A percentile compares a stretch with the other conserved stretches of the same genome.
phyloP scores from a whole-genome alignment of 1,139 yeast species.

The Kodamaea plutei region DNA sequence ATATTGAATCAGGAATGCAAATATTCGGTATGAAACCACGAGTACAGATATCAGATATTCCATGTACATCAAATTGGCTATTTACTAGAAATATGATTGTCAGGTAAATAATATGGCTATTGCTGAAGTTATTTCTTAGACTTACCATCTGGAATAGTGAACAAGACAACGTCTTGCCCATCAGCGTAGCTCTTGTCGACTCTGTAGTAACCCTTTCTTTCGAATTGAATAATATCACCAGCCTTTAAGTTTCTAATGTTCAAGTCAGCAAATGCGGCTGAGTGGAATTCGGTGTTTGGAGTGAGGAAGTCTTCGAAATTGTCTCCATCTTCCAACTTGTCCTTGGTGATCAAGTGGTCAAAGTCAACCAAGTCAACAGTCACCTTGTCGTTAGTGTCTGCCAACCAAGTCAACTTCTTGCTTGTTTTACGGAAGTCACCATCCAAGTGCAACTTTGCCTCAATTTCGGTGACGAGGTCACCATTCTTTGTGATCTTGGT shows the following conservation, averaged over 20 bases:
- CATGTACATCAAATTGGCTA: too few relatives aligned
- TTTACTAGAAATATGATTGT: too few relatives aligned
- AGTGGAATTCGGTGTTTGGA: conserved; percentile 80
- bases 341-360: conserved; percentile 94
- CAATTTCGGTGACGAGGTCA: conserved; percentile 56
- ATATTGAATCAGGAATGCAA: too few relatives aligned
- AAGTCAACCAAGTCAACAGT: conserved; percentile 83
- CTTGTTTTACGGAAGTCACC: conserved; percentile 98
- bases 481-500: conserved; percentile 61
- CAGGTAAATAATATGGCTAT: too few relatives aligned
- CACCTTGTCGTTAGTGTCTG: conserved; percentile 68
- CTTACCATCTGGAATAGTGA: conserved; percentile 96
- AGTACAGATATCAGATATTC: too few relatives aligned
- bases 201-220: conserved; percentile 95
- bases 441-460: conserved; percentile 82
- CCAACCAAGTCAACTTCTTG: conserved; percentile 94
- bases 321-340: conserved; percentile 92
- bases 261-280: conserved; percentile 74
- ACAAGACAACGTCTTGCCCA: conserved; percentile 70
- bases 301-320: conserved; percentile 91
- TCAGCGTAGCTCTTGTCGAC: conserved; percentile 68
- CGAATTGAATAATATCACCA: conserved; percentile 90
- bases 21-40: too few relatives aligned
- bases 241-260: conserved; percentile 72
- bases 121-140: conserved; percentile 41